Evolutionary conservation across 2,329 filamentous ascomycete species (phyloP).

Genomic region (Clonostachys rhizophaga): DNA sequence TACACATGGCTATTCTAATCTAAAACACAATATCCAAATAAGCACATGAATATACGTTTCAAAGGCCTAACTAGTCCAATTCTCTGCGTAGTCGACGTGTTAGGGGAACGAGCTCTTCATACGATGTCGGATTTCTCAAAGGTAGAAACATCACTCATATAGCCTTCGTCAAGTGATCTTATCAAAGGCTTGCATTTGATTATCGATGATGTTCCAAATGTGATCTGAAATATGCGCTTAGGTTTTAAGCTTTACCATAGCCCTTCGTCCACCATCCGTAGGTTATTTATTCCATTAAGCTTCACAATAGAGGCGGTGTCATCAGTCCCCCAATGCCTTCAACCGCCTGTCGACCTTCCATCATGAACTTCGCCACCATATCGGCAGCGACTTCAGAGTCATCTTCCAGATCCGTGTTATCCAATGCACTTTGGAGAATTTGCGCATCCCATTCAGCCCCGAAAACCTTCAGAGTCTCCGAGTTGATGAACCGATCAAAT

Average conservation of each 20-base stretch:
- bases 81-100: no score
- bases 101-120: neutral
- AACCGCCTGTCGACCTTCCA: constrained; percentile 2
- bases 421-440: constrained; percentile 2
- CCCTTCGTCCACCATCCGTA: neutral
- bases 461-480: constrained; percentile 27
- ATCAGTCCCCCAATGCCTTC: neutral
- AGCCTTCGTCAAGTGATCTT: neutral
- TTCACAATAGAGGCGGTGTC: constrained; percentile 1
- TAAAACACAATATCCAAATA: no score
- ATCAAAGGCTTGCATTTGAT: neutral
- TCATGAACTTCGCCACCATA: constrained; percentile 9
- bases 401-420: constrained; percentile 10
- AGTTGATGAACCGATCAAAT: constrained; percentile 32
- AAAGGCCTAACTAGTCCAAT: no score
- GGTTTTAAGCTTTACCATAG: neutral
- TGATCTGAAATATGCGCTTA: neutral
- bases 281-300: neutral
- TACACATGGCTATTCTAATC: no score
- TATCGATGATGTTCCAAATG: neutral
- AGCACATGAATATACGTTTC: no score
- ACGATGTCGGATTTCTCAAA: neutral
- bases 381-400: constrained; percentile 9
- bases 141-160: neutral
- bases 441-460: constrained; percentile 12